Base-by-base conservation (phyloP, 2,329 filamentous ascomycete species). In the Clarireedia sp. region DNA sequence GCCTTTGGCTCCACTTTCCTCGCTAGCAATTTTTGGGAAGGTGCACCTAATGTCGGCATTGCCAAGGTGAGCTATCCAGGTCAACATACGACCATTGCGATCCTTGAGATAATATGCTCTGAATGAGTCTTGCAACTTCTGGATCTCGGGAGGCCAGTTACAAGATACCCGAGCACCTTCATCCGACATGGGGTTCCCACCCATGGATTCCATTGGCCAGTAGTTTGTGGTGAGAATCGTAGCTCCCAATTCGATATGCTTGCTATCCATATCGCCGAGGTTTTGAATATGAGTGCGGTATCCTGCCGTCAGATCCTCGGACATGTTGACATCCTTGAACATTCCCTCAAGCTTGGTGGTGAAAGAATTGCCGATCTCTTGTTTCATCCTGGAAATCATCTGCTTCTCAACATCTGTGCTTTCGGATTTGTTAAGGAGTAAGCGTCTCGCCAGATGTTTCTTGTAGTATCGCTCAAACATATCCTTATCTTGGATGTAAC, bases 401-500 rank as follows among this genome's bases (percentile, higher is more conserved):
- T 94, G 87, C 69, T 92, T 91, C 72, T 99, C 94, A 0, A 90
- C 89, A 66, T 96, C 92, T 61, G 89, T 86, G 68, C 89, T 95
- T 63, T 95, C 86, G 0, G 90, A 92, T 65, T 94, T 95, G 68
- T 86, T 89, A 73, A 94, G 89, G 17, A 99, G 76, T 43, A 99
- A 75, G 51, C 94, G 84, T 57, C 89, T 86, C 45, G 89, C 92
- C 23, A 99, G 79, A 72, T 99, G 94, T 69, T 95, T 95, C 75
- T 97, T 96, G 75, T 99, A 97, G 71, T 99, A 99, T 4, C 88
- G 83, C 73, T 99, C 92, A 66, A 99, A 96, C 63, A 95, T 78
- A 68, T 99, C 94, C 72, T 92, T 94, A 66, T 97, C 92, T 54
- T 85, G 82, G 38, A 99, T 81, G 64, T 95, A 96, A 46, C 90